These are phyloP conservation scores for Acidiella bohemica DNA, from an alignment of 495 filamentous ascomycete genomes.

Conservation along the genomic window DNA sequence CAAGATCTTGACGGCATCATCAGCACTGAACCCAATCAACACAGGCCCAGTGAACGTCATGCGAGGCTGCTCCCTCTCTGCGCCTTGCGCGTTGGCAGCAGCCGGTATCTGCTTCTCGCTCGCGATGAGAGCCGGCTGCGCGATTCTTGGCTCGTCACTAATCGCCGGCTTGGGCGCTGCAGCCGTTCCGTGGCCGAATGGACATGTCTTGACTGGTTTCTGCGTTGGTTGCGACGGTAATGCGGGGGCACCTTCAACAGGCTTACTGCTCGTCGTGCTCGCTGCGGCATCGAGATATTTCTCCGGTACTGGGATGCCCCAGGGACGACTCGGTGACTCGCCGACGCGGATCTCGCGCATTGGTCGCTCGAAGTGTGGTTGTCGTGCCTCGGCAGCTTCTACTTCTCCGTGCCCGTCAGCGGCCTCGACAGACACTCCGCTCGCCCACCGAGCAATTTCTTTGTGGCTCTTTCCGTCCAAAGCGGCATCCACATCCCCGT, in stretches of 20 bases:
- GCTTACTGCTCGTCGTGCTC: constrained; percentile 27
- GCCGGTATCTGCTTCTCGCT: neutral
- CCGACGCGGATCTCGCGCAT: constrained; percentile 73
- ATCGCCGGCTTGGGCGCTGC: neutral
- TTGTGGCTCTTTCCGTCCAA: constrained; percentile 37
- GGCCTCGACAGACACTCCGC: constrained; percentile 39
- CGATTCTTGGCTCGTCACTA: neutral
- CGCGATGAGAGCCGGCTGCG: neutral
- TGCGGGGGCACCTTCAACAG: constrained; percentile 17
- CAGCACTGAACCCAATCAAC: constrained; percentile 58
- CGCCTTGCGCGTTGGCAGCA: neutral
- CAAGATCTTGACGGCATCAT: constrained; percentile 17
- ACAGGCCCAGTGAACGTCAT: constrained; percentile 78
- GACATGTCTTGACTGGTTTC: constrained; percentile 30
- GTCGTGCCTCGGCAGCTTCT: constrained; percentile 36
- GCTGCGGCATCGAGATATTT: constrained; percentile 27
- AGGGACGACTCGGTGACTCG: constrained; percentile 78
- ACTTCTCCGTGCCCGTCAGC: constrained; percentile 24
- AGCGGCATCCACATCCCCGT: constrained; percentile 31
- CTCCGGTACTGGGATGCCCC: constrained; percentile 71
- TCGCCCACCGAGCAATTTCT: constrained; percentile 69
- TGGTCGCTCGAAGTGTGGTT: constrained; percentile 61
- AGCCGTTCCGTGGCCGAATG: constrained; percentile 29
- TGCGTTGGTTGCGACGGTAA: neutral
- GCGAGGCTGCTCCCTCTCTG: constrained; percentile 32